phyloP scores from a whole-genome alignment of 129 eudicot species.

The Arctium minus region DNA sequence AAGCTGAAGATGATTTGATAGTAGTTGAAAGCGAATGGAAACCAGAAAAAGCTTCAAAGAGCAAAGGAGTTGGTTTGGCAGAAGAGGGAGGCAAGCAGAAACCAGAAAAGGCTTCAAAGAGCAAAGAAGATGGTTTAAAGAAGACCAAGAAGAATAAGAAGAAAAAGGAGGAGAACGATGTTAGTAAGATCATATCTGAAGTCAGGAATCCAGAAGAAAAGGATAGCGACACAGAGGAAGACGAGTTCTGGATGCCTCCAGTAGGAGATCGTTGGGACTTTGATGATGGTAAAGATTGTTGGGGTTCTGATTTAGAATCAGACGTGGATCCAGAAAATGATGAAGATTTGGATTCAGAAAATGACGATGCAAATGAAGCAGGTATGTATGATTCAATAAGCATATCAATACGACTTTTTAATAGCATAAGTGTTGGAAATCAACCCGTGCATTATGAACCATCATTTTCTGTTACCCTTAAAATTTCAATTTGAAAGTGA shows the following conservation, averaged over 20 bases:
- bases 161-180: slow-evolving; percentile 22
- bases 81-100: slow-evolving; percentile 33
- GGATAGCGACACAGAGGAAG: slow-evolving; percentile 50
- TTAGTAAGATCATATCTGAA: slow-evolving; percentile 48
- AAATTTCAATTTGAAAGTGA: not conserved
- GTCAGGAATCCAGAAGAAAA: slow-evolving; percentile 50
- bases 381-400: slow-evolving; percentile 32
- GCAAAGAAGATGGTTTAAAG: slow-evolving; percentile 30
- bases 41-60: slow-evolving; percentile 22
- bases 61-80: slow-evolving; percentile 12
- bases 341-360: slow-evolving; percentile 38
- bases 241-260: slow-evolving; percentile 92
- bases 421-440: not conserved
- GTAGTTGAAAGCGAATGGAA: slow-evolving; percentile 13
- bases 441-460: not conserved
- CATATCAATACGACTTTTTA: not conserved
- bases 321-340: slow-evolving; percentile 46
- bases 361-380: slow-evolving; percentile 43
- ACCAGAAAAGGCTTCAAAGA: slow-evolving; percentile 31
- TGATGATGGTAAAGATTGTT: slow-evolving; percentile 88
- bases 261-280: slow-evolving; percentile 93
- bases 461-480: not conserved
- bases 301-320: slow-evolving; percentile 68
- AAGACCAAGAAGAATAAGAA: slow-evolving; percentile 47
- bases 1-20: slow-evolving; percentile 25